These are phyloP conservation scores for Megacollybia marginata DNA, from an alignment of 768 basidiomycete genomes.

Conservation along the genomic window DNA sequence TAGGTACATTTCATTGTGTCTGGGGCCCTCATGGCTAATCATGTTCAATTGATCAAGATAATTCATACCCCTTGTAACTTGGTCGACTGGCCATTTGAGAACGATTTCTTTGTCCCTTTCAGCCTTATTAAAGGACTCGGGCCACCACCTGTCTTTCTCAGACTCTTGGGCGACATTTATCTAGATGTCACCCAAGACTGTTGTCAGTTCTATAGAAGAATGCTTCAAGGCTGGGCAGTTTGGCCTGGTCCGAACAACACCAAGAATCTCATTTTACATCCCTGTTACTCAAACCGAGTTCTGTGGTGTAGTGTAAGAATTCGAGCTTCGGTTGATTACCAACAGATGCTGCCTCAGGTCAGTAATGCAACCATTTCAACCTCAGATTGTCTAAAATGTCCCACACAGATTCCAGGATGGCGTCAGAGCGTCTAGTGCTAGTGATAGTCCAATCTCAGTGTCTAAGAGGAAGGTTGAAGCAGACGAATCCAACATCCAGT, in stretches of 20 bases:
- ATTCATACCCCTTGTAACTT: background rate
- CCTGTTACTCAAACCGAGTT: background rate
- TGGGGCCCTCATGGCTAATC: too few relatives aligned
- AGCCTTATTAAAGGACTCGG: background rate
- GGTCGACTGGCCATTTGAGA: background rate
- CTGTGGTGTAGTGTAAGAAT: background rate
- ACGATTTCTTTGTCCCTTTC: background rate
- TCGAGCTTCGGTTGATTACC: background rate
- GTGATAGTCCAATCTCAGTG: background rate
- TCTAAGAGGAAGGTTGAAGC: background rate
- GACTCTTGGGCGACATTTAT: too few relatives aligned
- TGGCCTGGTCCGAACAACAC: too few relatives aligned
- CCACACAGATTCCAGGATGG: background rate
- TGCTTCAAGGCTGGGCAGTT: too few relatives aligned
- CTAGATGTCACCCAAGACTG: too few relatives aligned
- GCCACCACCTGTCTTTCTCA: too few relatives aligned
- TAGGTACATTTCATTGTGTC: too few relatives aligned
- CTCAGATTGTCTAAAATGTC: background rate
- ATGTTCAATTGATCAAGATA: too few relatives aligned
- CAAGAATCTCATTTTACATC: too few relatives aligned
- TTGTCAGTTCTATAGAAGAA: too few relatives aligned
- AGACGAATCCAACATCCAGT: background rate
- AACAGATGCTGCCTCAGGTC: background rate
- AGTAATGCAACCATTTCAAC: background rate
- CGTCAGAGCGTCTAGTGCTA: background rate